These are phyloP conservation scores for Daldinia childiae DNA, from an alignment of 495 filamentous ascomycete genomes.

Conservation along the genomic window DNA sequence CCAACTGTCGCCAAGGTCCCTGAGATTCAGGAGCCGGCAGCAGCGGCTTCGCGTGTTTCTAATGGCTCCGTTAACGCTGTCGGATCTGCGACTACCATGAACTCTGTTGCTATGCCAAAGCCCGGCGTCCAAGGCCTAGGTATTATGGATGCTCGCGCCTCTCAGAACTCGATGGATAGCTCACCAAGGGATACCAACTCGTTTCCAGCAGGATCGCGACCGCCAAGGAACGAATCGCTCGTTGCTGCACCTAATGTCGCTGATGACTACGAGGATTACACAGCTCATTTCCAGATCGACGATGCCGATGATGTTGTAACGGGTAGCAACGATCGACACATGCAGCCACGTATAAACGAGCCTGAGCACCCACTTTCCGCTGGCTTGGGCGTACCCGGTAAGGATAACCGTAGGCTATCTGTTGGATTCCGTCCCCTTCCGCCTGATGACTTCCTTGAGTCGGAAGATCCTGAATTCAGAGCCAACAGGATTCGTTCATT, in stretches of 20 bases:
- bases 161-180: constrained; percentile 28
- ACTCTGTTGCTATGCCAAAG: constrained; percentile 16
- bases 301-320: constrained; percentile 18
- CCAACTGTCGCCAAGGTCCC: constrained; percentile 46
- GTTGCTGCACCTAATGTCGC: constrained; percentile 21
- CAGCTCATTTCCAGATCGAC: constrained; percentile 41
- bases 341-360: constrained; percentile 46
- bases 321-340: constrained; percentile 34
- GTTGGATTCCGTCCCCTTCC: constrained; percentile 94
- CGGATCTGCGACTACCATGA: constrained; percentile 15
- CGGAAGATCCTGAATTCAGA: constrained; percentile 91
- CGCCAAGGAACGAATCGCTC: constrained; percentile 41
- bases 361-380: constrained; percentile 43
- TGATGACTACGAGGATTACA: constrained; percentile 40
- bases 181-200: constrained; percentile 19
- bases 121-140: constrained; percentile 22
- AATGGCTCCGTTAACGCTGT: constrained; percentile 29
- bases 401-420: constrained; percentile 78
- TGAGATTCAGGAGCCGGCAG: constrained; percentile 50
- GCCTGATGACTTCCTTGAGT: constrained; percentile 71
- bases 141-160: constrained; percentile 27
- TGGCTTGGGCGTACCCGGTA: constrained; percentile 64
- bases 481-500: constrained; percentile 97
- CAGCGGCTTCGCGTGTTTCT: constrained; percentile 47
- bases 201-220: constrained; percentile 15